These are phyloP conservation scores for Infundibulicybe gibba DNA, from an alignment of 768 basidiomycete species.

Conservation along the genomic window DNA sequence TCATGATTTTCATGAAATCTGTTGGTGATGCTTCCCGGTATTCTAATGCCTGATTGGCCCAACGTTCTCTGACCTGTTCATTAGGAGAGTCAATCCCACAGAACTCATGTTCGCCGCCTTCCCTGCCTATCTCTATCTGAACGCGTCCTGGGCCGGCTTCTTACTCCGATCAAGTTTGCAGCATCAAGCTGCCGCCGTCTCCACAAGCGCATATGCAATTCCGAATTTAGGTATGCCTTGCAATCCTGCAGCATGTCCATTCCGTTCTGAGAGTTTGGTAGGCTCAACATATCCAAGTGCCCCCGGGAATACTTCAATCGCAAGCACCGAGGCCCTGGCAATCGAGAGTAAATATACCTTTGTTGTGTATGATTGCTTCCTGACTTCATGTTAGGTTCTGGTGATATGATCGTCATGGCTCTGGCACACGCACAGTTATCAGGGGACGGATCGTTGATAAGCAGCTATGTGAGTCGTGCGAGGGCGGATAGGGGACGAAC, in stretches of 20 bases:
- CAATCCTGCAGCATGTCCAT: not conserved
- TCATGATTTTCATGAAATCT: no score
- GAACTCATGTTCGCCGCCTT: conserved; percentile 49
- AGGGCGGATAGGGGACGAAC: no score
- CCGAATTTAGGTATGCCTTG: conserved; percentile 54
- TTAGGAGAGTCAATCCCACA: no score
- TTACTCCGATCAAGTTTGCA: conserved; percentile 56
- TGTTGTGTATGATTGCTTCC: not conserved
- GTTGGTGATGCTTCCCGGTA: no score
- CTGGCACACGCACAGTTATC: conserved; percentile 56
- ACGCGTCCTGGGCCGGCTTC: conserved; percentile 25
- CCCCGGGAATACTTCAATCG: conserved; percentile 38
- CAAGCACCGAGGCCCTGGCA: conserved; percentile 51
- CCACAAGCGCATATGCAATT: conserved; percentile 50
- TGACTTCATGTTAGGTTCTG: conserved; percentile 45
- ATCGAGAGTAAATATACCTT: conserved; percentile 35
- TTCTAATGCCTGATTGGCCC: no score
- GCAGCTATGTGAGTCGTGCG: conserved; percentile 33
- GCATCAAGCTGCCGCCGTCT: conserved; percentile 64
- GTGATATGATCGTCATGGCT: conserved; percentile 74
- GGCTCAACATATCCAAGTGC: conserved; percentile 40
- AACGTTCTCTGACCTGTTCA: no score
- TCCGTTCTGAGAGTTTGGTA: conserved; percentile 6
- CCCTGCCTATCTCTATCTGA: conserved; percentile 51
- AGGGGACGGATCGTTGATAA: conserved; percentile 45